A percentile compares a stretch with the other conserved stretches of the same genome.
These are phyloP conservation scores for Polyporus tsugae DNA, from an alignment of 1,284 basidiomycete genomes.

Conservation along the genomic window DNA sequence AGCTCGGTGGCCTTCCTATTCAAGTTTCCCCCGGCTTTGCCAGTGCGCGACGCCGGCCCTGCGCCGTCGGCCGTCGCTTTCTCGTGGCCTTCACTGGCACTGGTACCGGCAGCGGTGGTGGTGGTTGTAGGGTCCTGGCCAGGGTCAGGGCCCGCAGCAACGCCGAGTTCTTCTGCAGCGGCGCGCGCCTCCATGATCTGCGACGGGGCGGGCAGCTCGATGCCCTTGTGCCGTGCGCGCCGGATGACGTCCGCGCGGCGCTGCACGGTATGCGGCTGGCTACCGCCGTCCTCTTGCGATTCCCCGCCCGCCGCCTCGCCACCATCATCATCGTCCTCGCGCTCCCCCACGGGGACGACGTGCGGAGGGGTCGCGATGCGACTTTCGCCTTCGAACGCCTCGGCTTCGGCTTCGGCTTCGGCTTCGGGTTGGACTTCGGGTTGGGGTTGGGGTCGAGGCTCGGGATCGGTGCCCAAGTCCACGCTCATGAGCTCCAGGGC, in stretches of 20 bases:
- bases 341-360: constrained; percentile 12
- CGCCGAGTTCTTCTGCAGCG: constrained; percentile 27
- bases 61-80: background rate
- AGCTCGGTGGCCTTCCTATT: constrained; percentile 28
- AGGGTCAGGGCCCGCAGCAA: constrained; percentile 38
- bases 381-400: background rate
- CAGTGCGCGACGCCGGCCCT: constrained; percentile 6
- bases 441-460: background rate
- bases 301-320: constrained; percentile 6
- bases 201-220: constrained; percentile 22
- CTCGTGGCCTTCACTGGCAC: background rate
- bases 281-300: background rate
- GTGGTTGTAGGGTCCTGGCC: no score
- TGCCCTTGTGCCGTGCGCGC: constrained; percentile 43
- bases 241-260: constrained; percentile 57
- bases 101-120: no score
- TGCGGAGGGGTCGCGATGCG: constrained; percentile 5
- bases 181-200: constrained; percentile 23
- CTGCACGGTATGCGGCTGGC: constrained; percentile 47
- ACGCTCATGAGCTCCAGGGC: constrained; percentile 8
- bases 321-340: constrained; percentile 10
- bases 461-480: constrained; percentile 3
- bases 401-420: background rate
- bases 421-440: background rate
- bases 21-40: constrained; percentile 8